Base-by-base conservation (phyloP, 2,329 filamentous ascomycete species). In the Colletotrichum lini region DNA sequence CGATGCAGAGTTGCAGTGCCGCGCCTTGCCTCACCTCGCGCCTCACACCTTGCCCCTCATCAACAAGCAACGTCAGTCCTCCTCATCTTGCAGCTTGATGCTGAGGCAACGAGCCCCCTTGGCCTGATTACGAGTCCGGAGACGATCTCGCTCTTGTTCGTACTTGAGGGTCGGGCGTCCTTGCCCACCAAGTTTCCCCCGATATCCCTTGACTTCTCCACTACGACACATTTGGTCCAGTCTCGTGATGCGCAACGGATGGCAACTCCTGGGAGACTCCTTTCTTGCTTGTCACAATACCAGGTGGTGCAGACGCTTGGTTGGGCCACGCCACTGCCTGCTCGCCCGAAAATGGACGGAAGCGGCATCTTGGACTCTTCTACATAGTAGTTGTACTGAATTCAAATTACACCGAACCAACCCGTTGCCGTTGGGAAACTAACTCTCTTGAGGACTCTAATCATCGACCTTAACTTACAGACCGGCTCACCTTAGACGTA, bases 21-120 rank as follows among this genome's bases (percentile, higher is more conserved):
- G 53, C 64, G 62, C 57, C 68, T 53, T 71, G 57, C 68, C 56
- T 61, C 57, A 47, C 64, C 21, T 56, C 35, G 44, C 49, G 35
- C 50, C 50, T 64, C 35, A 23, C 58, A n/a, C 42, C 52, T 13
- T 47, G 45, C 64, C 40, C 64, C 44, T 47, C 58, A 54, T 44
- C 65, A 47, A 44, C 42, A 47, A 57, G 21, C 53, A 71, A 71
- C 68, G 65, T 63, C 68, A 68, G 56, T 63, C n/a, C 45, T 68
- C 57, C 52, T 68, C 65, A 71, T 68, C 65, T 63, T 68, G 68
- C 68, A 68, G 68, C 38, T 54, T 35, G 30, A 44, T 67, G 49
- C 47, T 30, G 44, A 60, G 42, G n/a, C 67, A 65, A 45, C 38
- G 40, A 62, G 38, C 57, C 30, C 35, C n/a, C 40, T 47, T 49